Evolutionary conservation across 2,329 filamentous ascomycete species (phyloP), one percentile per base, ranked within the genome.

Genomic region (Fusarium tupiense): DNA sequence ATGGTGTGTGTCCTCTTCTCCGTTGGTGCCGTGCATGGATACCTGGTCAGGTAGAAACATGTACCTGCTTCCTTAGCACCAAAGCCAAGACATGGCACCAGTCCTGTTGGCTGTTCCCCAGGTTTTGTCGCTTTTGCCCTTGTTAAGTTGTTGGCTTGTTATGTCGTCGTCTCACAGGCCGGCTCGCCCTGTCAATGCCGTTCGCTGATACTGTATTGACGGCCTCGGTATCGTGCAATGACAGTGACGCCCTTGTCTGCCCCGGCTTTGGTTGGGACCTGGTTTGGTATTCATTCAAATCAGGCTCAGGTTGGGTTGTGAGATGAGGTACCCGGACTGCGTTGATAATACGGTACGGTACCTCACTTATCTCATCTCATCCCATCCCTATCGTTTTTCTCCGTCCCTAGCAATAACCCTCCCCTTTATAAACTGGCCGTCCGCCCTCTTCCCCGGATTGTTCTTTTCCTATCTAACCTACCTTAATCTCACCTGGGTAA

Each of bases 1-100:
- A 22, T 46, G 31, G 43, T 43, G 47, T 33, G n/a, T 43, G 50
- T 58, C 38, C 29, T 35, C n/a, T 35, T 37, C 37, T 44, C 52
- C 33, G 60, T 60, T 61, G 44, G 38, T 44, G 41, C 35, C 50
- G 66, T 62, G 57, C 63, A 65, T 68, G 58, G 50, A 49, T 75
- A 52, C 60, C 31, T 59, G 24, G 64, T 52, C 33, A 46, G 33
- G 63, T 46, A 43, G 68, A 62, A 59, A 35, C 22, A n/a, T 59
- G 72, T 76, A 77, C 72, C 70, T 78, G 66, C 74, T 71, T 77
- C 33, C 46, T 50, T 74, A 69, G 72, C 74, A 77, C 71, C 68
- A 64, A 60, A 64, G 73, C 68, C 67, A 72, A 74, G 76, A 71
- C 46, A 70, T 72, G 69, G 70, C 63, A 78, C 75, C 76, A 73